Conservation (phyloP, 2,329 filamentous ascomycete species). For the Dothideomycetidae sp. region DNA sequence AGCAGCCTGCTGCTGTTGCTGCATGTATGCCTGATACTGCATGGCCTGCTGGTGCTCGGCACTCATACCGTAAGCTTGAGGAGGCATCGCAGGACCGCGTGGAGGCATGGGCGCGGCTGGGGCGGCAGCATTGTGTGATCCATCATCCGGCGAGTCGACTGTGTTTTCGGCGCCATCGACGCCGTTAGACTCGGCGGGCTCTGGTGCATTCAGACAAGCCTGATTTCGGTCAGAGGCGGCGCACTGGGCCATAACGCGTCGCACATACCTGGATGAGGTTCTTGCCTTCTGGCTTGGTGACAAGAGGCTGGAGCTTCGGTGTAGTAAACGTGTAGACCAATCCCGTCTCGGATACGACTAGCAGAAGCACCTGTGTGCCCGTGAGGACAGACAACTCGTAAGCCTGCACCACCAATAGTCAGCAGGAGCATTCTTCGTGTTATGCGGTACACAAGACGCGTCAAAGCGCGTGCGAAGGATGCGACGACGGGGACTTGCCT, state of each 20-base stretch:
- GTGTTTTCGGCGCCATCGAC: slow-evolving; percentile 33
- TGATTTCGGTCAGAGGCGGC: slow-evolving; percentile 31
- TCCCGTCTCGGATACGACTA: slow-evolving; percentile 94
- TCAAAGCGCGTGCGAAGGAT: slow-evolving; percentile 9
- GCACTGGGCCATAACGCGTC: slow-evolving; percentile 7
- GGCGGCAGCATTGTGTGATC: slow-evolving; percentile 42
- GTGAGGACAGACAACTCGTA: slow-evolving; percentile 96
- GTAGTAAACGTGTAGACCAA: slow-evolving; percentile 98
- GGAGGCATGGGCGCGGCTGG: slow-evolving; percentile 23
- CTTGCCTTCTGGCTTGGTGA: slow-evolving; percentile 97
- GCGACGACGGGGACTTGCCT: slow-evolving; percentile 50
- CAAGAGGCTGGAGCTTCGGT: slow-evolving; percentile 91
- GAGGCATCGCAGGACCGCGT: slow-evolving; percentile 15
- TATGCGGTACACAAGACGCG: slow-evolving; percentile 7
- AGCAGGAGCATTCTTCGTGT: background rate
- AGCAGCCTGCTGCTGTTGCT: slow-evolving; percentile 23
- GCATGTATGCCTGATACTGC: slow-evolving; percentile 27
- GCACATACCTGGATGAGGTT: slow-evolving; percentile 82
- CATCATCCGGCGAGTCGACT: slow-evolving; percentile 85
- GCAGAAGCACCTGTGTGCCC: slow-evolving; percentile 87
- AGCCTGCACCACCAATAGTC: slow-evolving; percentile 43
- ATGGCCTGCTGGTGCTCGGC: slow-evolving; percentile 24
- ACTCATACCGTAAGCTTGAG: slow-evolving; percentile 23
- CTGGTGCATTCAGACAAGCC: slow-evolving; percentile 93
- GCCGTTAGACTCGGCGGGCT: slow-evolving; percentile 61